Percentiles rank a stretch among this genome's conserved stretches.
Evolutionary conservation across 192 early-diverging fungal species (phyloP).

Genomic region (Podila epicladia): DNA sequence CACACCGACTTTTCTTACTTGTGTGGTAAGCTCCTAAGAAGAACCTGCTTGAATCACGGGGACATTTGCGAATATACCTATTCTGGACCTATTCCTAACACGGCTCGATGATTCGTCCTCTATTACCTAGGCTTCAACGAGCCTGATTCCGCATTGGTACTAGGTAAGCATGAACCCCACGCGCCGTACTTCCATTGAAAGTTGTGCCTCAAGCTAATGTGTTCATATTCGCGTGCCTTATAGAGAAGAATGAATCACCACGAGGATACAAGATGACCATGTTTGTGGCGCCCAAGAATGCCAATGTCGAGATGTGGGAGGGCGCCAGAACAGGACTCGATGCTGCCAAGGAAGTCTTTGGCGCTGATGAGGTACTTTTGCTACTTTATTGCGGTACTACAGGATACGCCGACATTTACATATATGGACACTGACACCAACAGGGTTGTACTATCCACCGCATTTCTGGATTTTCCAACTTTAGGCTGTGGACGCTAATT

Average conservation of each 20-base stretch:
- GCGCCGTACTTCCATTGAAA: not conserved
- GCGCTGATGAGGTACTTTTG: conserved; percentile 78
- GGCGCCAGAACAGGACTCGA: conserved; percentile 87
- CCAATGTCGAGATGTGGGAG: conserved; percentile 89
- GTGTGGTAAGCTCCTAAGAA: conserved; percentile 39
- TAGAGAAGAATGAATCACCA: conserved; percentile 61
- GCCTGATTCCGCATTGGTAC: conserved; percentile 80
- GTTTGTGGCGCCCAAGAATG: conserved; percentile 86
- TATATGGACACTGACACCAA: too few relatives aligned
- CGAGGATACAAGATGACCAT: conserved; percentile 84
- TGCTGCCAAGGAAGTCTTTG: conserved; percentile 78
- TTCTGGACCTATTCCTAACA: too few relatives aligned
- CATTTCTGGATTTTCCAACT: not conserved
- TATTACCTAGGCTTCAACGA: conserved; percentile 86
- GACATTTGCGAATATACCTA: too few relatives aligned
- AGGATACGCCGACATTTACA: too few relatives aligned
- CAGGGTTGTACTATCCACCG: not conserved
- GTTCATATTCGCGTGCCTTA: not conserved
- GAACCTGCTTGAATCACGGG: not conserved
- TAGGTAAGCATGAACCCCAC: conserved; percentile 58
- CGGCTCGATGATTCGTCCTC: not conserved
- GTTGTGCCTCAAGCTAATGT: not conserved
- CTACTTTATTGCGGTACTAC: not conserved
- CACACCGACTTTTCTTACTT: conserved; percentile 92
- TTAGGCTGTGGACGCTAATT: conserved; percentile 40